A percentile compares a stretch with the other conserved stretches of the same genome.
phyloP scores from a whole-genome alignment of 306 rosid genomes.

The Luffa acutangula region DNA sequence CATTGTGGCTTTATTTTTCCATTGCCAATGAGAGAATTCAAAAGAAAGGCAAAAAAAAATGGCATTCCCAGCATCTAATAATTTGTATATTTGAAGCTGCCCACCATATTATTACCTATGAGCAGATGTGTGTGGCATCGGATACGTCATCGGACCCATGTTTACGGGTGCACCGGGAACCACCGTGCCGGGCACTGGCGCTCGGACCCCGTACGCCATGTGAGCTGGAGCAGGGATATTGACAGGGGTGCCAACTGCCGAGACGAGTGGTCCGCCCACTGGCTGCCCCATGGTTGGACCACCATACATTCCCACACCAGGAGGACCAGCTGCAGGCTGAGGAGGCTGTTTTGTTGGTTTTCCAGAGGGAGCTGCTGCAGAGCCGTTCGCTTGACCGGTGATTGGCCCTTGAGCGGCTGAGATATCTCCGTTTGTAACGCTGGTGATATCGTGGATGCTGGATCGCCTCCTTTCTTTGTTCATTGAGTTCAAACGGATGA shows the following conservation, averaged over 20 bases:
- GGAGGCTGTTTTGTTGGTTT: slow-evolving; percentile 45
- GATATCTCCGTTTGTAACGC: slow-evolving; percentile 64
- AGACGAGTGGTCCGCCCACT: slow-evolving; percentile 74
- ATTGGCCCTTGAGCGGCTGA: slow-evolving; percentile 68
- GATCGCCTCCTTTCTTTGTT: slow-evolving; percentile 95
- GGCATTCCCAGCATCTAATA: slow-evolving; percentile 21
- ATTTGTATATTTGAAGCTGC: slow-evolving; percentile 46
- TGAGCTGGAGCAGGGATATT: slow-evolving; percentile 54
- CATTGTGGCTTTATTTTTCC: slow-evolving; percentile 5
- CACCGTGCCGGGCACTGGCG: slow-evolving; percentile 48
- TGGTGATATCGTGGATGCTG: slow-evolving; percentile 92
- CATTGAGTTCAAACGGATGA: slow-evolving; percentile 92
- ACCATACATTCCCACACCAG: slow-evolving; percentile 55
- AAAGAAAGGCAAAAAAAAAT: not conserved
- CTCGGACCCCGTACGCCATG: slow-evolving; percentile 71
- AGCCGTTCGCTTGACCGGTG: slow-evolving; percentile 70
- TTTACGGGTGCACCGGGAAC: slow-evolving; percentile 75
- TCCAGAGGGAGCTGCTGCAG: slow-evolving; percentile 33
- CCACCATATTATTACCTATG: slow-evolving; percentile 49
- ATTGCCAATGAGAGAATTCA: not conserved
- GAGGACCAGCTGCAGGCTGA: slow-evolving; percentile 40
- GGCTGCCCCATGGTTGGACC: slow-evolving; percentile 83
- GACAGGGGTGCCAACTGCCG: slow-evolving; percentile 87
- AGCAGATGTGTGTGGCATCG: slow-evolving; percentile 59
- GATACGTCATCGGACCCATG: slow-evolving; percentile 63